Evolutionary conservation across 2,329 filamentous ascomycete genomes (phyloP), one percentile per base, ranked within the genome.

Genomic region (Cercospora nicotianae): DNA sequence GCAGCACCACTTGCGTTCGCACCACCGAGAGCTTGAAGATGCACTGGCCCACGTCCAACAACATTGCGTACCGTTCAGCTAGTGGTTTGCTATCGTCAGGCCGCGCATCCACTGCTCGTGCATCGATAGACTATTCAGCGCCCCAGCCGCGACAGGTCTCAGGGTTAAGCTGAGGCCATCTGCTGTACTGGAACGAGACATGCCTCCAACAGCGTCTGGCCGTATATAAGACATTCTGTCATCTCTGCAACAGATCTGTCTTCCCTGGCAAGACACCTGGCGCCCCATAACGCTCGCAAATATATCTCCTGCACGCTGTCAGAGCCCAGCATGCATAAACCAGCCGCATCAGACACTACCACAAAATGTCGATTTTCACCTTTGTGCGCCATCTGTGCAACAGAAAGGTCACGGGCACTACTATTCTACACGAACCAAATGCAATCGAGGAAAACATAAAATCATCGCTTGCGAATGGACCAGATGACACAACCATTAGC

Each of bases 11-110:
- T 59, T 16, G 48, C 62, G 6, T 31, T 64, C 23, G 48, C 48
- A 26, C 62, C 62, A 12, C 62, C 62, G 12, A 36, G 62, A 36
- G 53, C 26, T 33, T 64, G 53, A 64, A 61, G 12, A 13, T 30
- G 5, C 16, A 28, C 20, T 53, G 2, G 48, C 16, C 13, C 48
- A 26, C 6, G 16, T 16, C 23, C 12, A 8, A 6, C 23, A 30
- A 9, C 6, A n/a, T 13, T 26, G 6, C 12, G 16, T 0, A 30
- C 28, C 1, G 26, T 28, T 55, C 13, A 28, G 48, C 23, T 23
- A 8, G 13, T 6, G 48, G 8, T 26, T 5, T 1, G n/a, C 23
- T 28, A 7, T 26, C 13, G 48, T 55, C 48, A 55, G 13, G 12
- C 7, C 10, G 16, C 48, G 48, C 48, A 9, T 55, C 13, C 48